A percentile compares a stretch with the other conserved stretches of the same genome.
phyloP scores from a whole-genome alignment of 306 rosid species.

The Urtica urens region DNA sequence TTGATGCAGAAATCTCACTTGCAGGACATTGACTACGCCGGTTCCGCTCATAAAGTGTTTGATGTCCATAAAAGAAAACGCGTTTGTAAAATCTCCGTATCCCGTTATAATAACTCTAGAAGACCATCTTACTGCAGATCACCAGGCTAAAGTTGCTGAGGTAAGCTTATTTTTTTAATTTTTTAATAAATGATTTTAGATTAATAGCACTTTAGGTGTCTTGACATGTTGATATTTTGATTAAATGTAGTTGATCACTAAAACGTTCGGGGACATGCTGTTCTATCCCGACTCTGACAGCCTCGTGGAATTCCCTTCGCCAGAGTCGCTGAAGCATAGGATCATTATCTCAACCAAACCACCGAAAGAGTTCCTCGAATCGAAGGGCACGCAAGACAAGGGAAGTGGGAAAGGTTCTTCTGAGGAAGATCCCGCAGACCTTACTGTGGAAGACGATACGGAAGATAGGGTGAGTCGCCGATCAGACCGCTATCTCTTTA shows the following conservation, averaged over 20 bases:
- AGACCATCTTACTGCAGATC: slow-evolving; percentile 71
- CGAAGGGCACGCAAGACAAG: slow-evolving; percentile 32
- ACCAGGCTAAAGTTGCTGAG: slow-evolving; percentile 85
- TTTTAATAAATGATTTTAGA: not conserved
- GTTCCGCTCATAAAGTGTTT: slow-evolving; percentile 68
- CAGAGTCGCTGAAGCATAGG: slow-evolving; percentile 59
- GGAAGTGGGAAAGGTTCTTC: slow-evolving; percentile 35
- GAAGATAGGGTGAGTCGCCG: slow-evolving; percentile 37
- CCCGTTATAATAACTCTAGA: slow-evolving; percentile 82
- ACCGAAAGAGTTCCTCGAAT: slow-evolving; percentile 49
- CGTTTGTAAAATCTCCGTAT: slow-evolving; percentile 67
- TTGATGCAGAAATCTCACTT: too few relatives aligned
- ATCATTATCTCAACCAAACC: slow-evolving; percentile 80
- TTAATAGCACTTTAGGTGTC: too few relatives aligned
- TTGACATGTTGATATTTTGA: slow-evolving; percentile 10
- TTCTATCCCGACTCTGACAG: slow-evolving; percentile 44
- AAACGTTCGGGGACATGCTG: slow-evolving; percentile 61
- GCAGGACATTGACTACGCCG: slow-evolving; percentile 83
- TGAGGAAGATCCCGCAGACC: slow-evolving; percentile 28
- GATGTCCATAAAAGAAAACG: slow-evolving; percentile 72
- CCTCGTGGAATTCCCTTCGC: slow-evolving; percentile 66
- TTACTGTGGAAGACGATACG: slow-evolving; percentile 20
- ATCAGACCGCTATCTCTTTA: not conserved
- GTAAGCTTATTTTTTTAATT: slow-evolving; percentile 21
- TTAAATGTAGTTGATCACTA: slow-evolving; percentile 47